Conservation (phyloP, 2,329 filamentous ascomycete genomes). For the Penicillium italicum region DNA sequence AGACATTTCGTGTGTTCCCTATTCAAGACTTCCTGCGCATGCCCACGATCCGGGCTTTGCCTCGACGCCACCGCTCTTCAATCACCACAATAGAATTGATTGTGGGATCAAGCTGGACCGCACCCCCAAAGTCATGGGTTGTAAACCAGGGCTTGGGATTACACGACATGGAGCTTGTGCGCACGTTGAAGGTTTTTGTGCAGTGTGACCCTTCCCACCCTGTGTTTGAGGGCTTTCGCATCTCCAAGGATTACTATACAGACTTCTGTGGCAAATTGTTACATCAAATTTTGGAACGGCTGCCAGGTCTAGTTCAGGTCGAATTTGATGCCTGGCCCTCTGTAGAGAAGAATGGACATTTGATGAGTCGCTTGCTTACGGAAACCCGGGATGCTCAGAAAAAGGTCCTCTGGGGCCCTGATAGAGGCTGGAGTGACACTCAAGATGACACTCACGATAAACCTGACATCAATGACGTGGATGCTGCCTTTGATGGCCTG, state of each 20-base stretch:
- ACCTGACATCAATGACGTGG: conserved; percentile 7
- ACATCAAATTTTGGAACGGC: conserved; percentile 47
- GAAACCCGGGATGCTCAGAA: conserved; percentile 35
- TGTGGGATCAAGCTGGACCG: conserved; percentile 57
- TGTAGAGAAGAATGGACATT: conserved; percentile 49
- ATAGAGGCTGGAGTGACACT: conserved; percentile 37
- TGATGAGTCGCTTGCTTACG: conserved; percentile 49
- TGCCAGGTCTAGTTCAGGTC: conserved; percentile 49
- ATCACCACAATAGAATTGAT: conserved; percentile 55
- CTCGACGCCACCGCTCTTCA: conserved; percentile 49
- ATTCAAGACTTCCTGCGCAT: conserved; percentile 48
- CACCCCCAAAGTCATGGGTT: conserved; percentile 54
- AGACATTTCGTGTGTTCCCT: conserved; percentile 53
- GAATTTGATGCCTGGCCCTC: conserved; percentile 57
- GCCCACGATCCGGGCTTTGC: conserved; percentile 49
- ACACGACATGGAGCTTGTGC: conserved; percentile 45
- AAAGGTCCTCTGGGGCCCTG: conserved; percentile 40
- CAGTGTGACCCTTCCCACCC: conserved; percentile 54
- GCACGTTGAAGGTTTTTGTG: conserved; percentile 54
- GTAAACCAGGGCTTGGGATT: conserved; percentile 51
- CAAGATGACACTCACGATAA: conserved; percentile 19
- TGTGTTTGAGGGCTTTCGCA: conserved; percentile 56
- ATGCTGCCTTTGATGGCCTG: conserved; percentile 16
- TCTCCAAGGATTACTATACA: conserved; percentile 56
- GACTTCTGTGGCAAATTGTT: conserved; percentile 53